A percentile compares a stretch with the other conserved stretches of the same genome.
Conservation (phyloP, 352 stramenopile genomes). For the Phytophthora brassicae region DNA sequence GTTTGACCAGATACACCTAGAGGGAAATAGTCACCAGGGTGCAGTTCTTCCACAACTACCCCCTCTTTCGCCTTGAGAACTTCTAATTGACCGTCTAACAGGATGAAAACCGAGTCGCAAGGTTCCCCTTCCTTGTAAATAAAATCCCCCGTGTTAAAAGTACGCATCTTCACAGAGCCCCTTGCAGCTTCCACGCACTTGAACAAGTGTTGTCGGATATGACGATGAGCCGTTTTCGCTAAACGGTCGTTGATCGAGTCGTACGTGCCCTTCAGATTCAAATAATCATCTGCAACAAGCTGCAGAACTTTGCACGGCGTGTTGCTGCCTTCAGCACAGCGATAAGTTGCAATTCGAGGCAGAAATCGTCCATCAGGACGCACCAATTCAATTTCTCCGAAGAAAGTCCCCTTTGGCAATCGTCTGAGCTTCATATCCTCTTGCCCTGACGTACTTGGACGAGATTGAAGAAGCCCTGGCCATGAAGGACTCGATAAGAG, state of each 20-base stretch:
- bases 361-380: conserved; percentile 67
- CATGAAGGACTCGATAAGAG: conserved; percentile 30
- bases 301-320: conserved; percentile 76
- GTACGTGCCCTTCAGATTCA: conserved; percentile 79
- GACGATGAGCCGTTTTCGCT: conserved; percentile 53
- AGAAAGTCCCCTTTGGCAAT: conserved; percentile 74
- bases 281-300: conserved; percentile 75
- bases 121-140: conserved; percentile 80
- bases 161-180: conserved; percentile 63
- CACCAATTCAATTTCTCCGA: conserved; percentile 79
- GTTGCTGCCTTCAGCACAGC: conserved; percentile 43
- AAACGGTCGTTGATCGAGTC: conserved; percentile 70
- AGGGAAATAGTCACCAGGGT: conserved; percentile 78
- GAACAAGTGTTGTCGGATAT: conserved; percentile 74
- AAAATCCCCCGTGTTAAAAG: conserved; percentile 60
- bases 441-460: conserved; percentile 13
- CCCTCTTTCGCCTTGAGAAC: conserved; percentile 68
- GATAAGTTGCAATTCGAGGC: conserved; percentile 73
- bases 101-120: conserved; percentile 81
- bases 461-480: conserved; percentile 25
- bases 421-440: conserved; percentile 63
- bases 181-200: conserved; percentile 78
- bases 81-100: conserved; percentile 71
- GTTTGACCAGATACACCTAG: conserved; percentile 75
- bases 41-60: conserved; percentile 72